Evolutionary conservation across 164 flowering plant genomes (phyloP), one percentile per base, ranked within the genome.

Genomic region (Piper betle): DNA sequence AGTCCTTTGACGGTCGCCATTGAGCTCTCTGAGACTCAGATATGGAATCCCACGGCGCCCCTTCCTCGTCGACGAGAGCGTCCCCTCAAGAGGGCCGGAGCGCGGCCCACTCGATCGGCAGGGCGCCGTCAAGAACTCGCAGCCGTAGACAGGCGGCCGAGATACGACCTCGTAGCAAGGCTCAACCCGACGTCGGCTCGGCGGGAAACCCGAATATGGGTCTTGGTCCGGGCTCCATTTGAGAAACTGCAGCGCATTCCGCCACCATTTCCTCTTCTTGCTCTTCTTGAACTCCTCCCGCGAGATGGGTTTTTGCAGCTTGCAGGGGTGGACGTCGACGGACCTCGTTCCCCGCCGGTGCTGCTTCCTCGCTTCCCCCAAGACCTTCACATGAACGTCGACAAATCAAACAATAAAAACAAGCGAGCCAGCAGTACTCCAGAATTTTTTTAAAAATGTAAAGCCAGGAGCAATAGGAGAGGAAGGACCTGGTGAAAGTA

Each of bases 241-340:
- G 82, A 88, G 79, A 79, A 86, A 84, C 39, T 69, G 70, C 1
- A 84, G 70, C 0, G 92, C 92, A 38, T 72, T 88, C 52, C 57
- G 82, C 96, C 96, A 85, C 98, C 96, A 87, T 12, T 73, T 74
- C 58, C 70, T 75, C 77, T 77, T 86, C 73, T 74, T 65, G 71
- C n/a, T 66, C 63, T 72, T 78, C 70, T 60, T 71, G 41, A 76
- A 39, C 2, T 73, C 77, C 71, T 79, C 89, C 60, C 75, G 82
- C 10, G 85, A 79, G 57, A 81, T 81, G 75, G 94, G 92, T 56
- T 88, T 91, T 52, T 82, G 90, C 52, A 91, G 84, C 81, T 82
- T 88, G 86, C 85, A 88, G 59, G 81, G 85, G 0, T 80, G 63
- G 0, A 81, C 62, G 64, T 86, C 96, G 17, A 81, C 69, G 66